phyloP scores from a whole-genome alignment of 2,329 filamentous ascomycete species.

The Paecilomyces sp. region DNA sequence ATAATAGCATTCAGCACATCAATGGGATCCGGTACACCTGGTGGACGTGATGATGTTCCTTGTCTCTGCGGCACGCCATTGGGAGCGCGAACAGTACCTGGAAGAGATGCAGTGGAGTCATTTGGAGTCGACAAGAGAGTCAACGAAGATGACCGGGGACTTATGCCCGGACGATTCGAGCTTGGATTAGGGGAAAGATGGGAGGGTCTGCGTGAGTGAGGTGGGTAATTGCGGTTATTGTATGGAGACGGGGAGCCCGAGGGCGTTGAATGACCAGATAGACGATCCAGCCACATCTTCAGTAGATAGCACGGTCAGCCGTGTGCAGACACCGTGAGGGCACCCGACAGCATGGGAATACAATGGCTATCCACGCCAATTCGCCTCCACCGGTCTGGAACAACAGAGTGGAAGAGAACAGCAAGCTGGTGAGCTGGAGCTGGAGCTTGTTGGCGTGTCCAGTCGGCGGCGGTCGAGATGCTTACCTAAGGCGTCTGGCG shows the following conservation, averaged over 20 bases:
- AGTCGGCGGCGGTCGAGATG: conserved; percentile 3
- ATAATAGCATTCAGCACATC: conserved; percentile 60
- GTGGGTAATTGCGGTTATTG: conserved; percentile 62
- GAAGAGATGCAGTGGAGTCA: conserved; percentile 69
- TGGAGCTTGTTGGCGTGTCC: background rate
- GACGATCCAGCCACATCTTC: conserved; percentile 83
- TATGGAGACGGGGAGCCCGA: conserved; percentile 55
- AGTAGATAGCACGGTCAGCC: conserved; percentile 6
- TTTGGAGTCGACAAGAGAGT: conserved; percentile 65
- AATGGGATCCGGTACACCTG: conserved; percentile 60
- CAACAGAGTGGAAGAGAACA: background rate
- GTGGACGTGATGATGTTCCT: conserved; percentile 42
- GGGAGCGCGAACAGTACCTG: conserved; percentile 54
- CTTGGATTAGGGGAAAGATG: conserved; percentile 63
- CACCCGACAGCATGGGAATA: conserved; percentile 7
- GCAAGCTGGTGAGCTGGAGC: background rate
- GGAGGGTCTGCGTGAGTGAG: conserved; percentile 65
- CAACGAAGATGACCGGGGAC: conserved; percentile 67
- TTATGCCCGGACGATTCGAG: conserved; percentile 60
- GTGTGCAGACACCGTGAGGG: conserved; percentile 8
- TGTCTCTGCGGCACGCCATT: conserved; percentile 66
- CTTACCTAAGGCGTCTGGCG: conserved; percentile 3
- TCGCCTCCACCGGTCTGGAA: background rate
- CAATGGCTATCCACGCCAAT: background rate
- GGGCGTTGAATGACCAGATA: conserved; percentile 63